Percentiles rank a stretch among this genome's conserved stretches.
Evolutionary conservation across 2,329 filamentous ascomycete genomes (phyloP).

Genomic region (Phialophora chinensis): DNA sequence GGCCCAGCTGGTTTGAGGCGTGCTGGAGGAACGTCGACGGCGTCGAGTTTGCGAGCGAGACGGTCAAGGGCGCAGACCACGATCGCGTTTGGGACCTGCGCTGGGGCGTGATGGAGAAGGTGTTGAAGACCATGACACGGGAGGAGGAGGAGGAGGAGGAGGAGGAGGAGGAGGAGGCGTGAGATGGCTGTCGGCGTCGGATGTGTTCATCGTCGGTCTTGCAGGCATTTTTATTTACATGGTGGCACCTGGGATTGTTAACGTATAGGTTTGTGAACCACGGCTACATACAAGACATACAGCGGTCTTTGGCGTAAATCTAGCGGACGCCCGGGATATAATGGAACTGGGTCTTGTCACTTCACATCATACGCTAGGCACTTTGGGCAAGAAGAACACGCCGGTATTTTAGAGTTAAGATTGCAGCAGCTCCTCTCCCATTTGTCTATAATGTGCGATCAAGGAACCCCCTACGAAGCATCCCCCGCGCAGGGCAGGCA

Average conservation of each 20-base stretch:
- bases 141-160: no score
- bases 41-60: constrained; percentile 18
- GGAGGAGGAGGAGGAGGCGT: not conserved
- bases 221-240: not conserved
- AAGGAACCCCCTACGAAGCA: no score
- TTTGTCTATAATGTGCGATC: no score
- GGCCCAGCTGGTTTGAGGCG: constrained; percentile 10
- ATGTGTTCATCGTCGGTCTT: not conserved
- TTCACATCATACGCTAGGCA: no score
- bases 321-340: no score
- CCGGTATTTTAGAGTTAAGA: no score
- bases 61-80: constrained; percentile 10
- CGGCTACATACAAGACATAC: not conserved
- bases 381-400: no score
- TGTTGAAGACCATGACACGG: constrained; percentile 18
- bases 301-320: not conserved
- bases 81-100: constrained; percentile 13
- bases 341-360: no score
- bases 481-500: no score
- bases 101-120: constrained; percentile 13
- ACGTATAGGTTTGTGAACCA: not conserved
- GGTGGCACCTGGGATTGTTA: not conserved
- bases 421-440: no score
- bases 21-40: constrained; percentile 16
- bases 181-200: not conserved